phyloP scores from a whole-genome alignment of 352 stramenopile species.

The Phytophthora melonis region DNA sequence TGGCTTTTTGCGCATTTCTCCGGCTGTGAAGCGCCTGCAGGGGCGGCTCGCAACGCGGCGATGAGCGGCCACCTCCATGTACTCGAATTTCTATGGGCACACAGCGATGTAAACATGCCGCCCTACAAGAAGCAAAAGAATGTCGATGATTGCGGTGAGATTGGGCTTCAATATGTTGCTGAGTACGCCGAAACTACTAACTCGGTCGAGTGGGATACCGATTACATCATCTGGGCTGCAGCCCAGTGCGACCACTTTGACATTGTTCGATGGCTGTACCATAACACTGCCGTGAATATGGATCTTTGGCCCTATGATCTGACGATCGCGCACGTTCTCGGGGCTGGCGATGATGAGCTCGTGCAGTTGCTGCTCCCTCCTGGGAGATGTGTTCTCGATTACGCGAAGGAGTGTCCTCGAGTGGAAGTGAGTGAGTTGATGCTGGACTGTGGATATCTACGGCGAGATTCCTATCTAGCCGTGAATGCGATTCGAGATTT shows the following conservation, averaged over 20 bases:
- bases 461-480: background rate
- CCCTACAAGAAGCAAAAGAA: background rate
- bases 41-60: background rate
- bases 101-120: background rate
- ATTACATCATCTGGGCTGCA: too few species aligned
- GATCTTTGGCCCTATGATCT: too few species aligned
- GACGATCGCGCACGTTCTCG: too few species aligned
- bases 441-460: constrained; percentile 16
- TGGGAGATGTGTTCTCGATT: constrained; percentile 5
- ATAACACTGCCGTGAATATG: too few species aligned
- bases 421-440: constrained; percentile 24
- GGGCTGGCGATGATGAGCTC: too few species aligned
- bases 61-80: background rate
- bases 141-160: background rate
- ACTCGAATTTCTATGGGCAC: background rate
- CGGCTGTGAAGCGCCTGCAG: background rate
- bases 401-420: background rate
- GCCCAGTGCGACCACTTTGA: too few species aligned
- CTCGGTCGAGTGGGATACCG: too few species aligned
- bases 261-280: too few species aligned
- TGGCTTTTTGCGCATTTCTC: constrained; percentile 15
- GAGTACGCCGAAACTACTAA: too few species aligned
- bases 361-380: too few species aligned
- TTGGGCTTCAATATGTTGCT: too few species aligned
- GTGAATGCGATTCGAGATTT: constrained; percentile 10